Evolutionary conservation across 208 protist genomes (phyloP), one percentile per base, ranked within the genome.

Genomic region (Leishmania tropica): DNA sequence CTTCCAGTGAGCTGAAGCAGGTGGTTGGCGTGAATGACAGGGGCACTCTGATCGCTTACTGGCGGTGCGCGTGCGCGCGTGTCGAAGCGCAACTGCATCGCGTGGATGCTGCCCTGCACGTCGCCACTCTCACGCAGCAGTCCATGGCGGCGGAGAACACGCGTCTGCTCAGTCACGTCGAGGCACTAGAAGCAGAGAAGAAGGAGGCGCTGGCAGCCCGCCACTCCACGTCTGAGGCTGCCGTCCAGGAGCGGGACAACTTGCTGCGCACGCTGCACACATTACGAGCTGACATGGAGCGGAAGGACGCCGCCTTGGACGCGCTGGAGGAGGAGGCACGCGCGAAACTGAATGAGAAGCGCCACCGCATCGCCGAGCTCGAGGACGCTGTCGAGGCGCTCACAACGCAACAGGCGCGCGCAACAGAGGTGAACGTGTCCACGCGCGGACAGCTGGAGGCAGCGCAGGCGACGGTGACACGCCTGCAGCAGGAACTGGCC

Each of bases 221-320:
- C 7, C 62, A 82, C 3, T 64, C 76, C 19, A 17, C 71, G 0
- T 68, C 74, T 67, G 62, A 51, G 10, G 81, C 80, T 56, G 68
- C 86, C 31, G 75, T 56, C 51, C 84, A 83, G 73, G 94, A 97
- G 76, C 87, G 87, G 47, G 94, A 94, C 40, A 95, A 94, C 42
- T 84, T 97, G 31, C 79, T 94, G 60, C 94, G 94, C 75, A 93
- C 91, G 3, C 74, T 97, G 60, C 91, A 89, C 74, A 95, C 93
- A 53, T 81, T 97, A 45, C 87, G 90, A 19, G 87, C 86, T 11
- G 85, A 93, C 73, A 83, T 97, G 74, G 79, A 81, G 31, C 86
- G 87, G 24, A 95, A 95, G 78, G 89, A 94, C 48, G 75, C 76
- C 15, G 86, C 88, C n/a, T 70, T 93, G 42, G 84, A 88, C 17